These are phyloP conservation scores for Scheffersomyces cryptocercus DNA, from an alignment of 1,139 yeast species.

Conservation along the genomic window DNA sequence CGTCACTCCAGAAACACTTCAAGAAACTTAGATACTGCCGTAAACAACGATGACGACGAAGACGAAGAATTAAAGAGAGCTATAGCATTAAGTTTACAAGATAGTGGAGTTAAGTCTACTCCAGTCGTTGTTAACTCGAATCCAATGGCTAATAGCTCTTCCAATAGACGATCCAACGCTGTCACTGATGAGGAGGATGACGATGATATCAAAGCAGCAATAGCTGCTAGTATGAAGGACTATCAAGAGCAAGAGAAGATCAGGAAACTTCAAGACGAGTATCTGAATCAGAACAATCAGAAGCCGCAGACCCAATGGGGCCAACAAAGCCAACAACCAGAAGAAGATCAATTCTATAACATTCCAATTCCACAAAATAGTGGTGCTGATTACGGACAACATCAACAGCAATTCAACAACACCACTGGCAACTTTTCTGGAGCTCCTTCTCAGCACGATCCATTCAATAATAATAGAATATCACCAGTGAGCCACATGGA, in stretches of 20 bases:
- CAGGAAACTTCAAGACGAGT: slow-evolving; percentile 3
- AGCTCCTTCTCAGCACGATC: slow-evolving; percentile 4
- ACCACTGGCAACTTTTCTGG: slow-evolving; percentile 3
- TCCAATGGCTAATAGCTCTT: neutral
- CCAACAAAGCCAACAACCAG: slow-evolving; percentile 14
- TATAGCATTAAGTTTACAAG: slow-evolving; percentile 73
- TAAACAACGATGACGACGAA: slow-evolving; percentile 38
- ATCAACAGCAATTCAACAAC: slow-evolving; percentile 5
- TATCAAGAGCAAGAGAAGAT: slow-evolving; percentile 47
- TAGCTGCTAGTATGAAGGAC: slow-evolving; percentile 87
- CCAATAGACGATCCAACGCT: slow-evolving; percentile 2
- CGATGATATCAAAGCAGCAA: slow-evolving; percentile 90
- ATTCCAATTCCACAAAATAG: neutral
- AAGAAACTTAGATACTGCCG: neutral
- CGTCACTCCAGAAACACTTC: slow-evolving; percentile 1
- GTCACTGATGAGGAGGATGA: slow-evolving; percentile 65
- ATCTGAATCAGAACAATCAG: slow-evolving; percentile 7
- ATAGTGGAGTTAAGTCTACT: slow-evolving; percentile 32
- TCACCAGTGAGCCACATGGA: slow-evolving; percentile 9
- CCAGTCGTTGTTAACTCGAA: slow-evolving; percentile 9
- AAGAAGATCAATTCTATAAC: slow-evolving; percentile 22
- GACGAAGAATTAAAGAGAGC: slow-evolving; percentile 83
- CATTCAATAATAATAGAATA: slow-evolving; percentile 9
- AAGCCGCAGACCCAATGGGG: slow-evolving; percentile 8
- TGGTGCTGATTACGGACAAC: slow-evolving; percentile 1